Base-by-base conservation (phyloP, 805 yeast species). In the Suhomyces vadensis region DNA sequence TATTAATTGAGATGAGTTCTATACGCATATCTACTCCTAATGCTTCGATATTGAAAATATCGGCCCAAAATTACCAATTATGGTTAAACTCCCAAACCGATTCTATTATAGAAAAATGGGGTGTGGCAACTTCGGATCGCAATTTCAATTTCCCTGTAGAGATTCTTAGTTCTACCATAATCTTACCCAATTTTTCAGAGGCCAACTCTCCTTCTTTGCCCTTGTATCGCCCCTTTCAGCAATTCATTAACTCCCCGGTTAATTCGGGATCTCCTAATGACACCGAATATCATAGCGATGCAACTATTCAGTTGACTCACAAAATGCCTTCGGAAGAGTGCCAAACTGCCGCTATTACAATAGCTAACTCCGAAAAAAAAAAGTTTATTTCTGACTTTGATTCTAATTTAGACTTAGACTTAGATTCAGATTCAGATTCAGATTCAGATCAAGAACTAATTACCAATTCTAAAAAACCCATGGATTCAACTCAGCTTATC, bases 21-120 rank as follows among this genome's bases (percentile, higher is more conserved):
- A 23, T 26, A 21, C 36, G 31, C 1, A 41, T 53, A 14, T 14
- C 50, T 11, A 50, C 60, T 16, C 64, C 66, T 1, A 52, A 49
- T 17, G 50, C 55, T 5, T 58, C 67, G 7, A 59, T 59, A 13
- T 37, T 66, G 23, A 54, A 57, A 39, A 37, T 65, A 13, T 37
- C 47, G 5, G 47, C 48, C 5, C 24, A 37, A 13, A 41, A 42
- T 19, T 36, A 29, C 31, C 31, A 45, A 6, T 26, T 66, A 31
- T 63, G 53, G 51, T 46, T 69, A n/a, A 57, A 54, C 31, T 66
- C 72, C 1, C 57, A 57, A 8, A 48, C 44, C 11, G 53, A 56
- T 26, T 53, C 64, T n/a, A 59, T 71, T 4, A 56, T 71, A 22
- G 75, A 72, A 46, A 71, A 72, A 46, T 72, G 77, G 77, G 74